These are phyloP conservation scores for Discostella stelligeroides DNA, from an alignment of 108 stramenopile genomes.

Conservation along the genomic window DNA sequence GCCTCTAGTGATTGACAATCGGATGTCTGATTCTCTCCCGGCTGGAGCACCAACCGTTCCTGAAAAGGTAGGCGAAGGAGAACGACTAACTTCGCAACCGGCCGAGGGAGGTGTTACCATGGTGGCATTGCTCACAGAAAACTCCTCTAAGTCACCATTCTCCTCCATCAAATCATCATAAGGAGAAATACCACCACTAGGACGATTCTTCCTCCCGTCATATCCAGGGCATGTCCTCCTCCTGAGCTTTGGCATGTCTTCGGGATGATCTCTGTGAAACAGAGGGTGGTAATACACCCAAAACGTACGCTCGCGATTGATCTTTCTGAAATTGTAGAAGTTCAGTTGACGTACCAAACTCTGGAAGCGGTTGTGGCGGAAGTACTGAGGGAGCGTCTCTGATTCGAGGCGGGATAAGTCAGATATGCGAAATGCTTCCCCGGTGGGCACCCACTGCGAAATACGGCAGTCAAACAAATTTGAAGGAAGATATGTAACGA, in stretches of 20 bases:
- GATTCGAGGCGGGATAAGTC: slow-evolving; percentile 76
- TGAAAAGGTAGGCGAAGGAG: slow-evolving; percentile 30
- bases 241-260: slow-evolving; percentile 85
- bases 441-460: slow-evolving; percentile 78
- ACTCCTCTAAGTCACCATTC: not conserved
- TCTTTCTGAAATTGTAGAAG: slow-evolving; percentile 87
- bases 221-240: slow-evolving; percentile 86
- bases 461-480: not conserved
- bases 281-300: slow-evolving; percentile 95
- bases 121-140: not conserved
- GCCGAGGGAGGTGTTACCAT: not conserved
- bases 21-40: slow-evolving; percentile 24
- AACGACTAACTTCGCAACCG: slow-evolving; percentile 38
- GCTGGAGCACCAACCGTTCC: slow-evolving; percentile 11
- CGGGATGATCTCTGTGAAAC: slow-evolving; percentile 90
- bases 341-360: slow-evolving; percentile 94
- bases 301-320: slow-evolving; percentile 90
- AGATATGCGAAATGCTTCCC: slow-evolving; percentile 87
- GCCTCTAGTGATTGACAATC: slow-evolving; percentile 7
- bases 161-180: not conserved
- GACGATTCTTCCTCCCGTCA: slow-evolving; percentile 80
- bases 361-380: slow-evolving; percentile 95
- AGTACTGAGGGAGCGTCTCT: slow-evolving; percentile 87
- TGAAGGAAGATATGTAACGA: too few species aligned
- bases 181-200: not conserved